Evolutionary conservation across 371 early-diverging fungal genomes (phyloP).

Genomic region (Fennellomyces sp.): DNA sequence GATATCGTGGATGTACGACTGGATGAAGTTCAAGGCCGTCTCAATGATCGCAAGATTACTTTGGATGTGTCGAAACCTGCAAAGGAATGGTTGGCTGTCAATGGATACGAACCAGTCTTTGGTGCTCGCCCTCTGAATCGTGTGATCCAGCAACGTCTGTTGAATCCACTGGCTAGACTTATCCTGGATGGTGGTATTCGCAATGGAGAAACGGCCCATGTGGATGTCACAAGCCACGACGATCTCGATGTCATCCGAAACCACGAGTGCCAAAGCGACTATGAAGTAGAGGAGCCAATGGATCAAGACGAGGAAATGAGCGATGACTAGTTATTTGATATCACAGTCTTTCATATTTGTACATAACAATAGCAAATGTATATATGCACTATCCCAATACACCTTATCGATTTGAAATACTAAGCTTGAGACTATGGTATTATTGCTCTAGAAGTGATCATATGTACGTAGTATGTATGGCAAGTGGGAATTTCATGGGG

Average conservation of each 20-base stretch:
- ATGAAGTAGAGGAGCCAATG: slow-evolving; percentile 44
- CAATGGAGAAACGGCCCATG: slow-evolving; percentile 62
- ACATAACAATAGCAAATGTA: too few species aligned
- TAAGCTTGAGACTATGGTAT: too few species aligned
- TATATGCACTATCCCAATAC: too few species aligned
- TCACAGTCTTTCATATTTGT: too few species aligned
- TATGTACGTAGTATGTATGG: too few species aligned
- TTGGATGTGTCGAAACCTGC: slow-evolving; percentile 69
- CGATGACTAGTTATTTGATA: too few species aligned
- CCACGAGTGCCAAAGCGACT: slow-evolving; percentile 47
- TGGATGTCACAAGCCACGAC: slow-evolving; percentile 37
- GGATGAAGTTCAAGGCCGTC: slow-evolving; percentile 71
- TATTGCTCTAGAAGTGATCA: too few species aligned
- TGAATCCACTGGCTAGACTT: slow-evolving; percentile 81
- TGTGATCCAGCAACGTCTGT: slow-evolving; percentile 76
- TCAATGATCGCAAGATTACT: slow-evolving; percentile 74
- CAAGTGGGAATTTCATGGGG: too few species aligned
- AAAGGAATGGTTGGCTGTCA: slow-evolving; percentile 77
- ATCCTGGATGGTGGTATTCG: slow-evolving; percentile 80
- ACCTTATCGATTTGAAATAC: too few species aligned
- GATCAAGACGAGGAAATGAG: slow-evolving; percentile 45
- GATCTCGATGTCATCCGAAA: slow-evolving; percentile 41
- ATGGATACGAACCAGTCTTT: slow-evolving; percentile 85
- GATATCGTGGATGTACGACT: slow-evolving; percentile 87
- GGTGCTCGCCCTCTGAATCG: slow-evolving; percentile 88